Base-by-base conservation (phyloP, 2,329 filamentous ascomycete genomes). In the Colletotrichum lindemuthianum region DNA sequence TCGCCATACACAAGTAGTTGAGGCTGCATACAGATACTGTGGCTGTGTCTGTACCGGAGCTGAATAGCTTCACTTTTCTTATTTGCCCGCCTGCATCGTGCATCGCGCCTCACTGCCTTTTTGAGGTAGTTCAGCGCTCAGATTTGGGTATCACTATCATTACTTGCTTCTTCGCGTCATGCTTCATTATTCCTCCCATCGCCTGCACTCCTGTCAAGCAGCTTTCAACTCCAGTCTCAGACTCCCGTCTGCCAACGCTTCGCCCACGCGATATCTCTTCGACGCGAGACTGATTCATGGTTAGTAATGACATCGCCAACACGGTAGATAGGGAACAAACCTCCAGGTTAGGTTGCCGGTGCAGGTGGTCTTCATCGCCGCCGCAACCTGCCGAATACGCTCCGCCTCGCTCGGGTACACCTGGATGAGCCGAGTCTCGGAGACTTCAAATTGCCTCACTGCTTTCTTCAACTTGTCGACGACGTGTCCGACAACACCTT, bases 331-430 rank as follows among this genome's bases (percentile, higher is more conserved):
- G 2, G 47, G 11, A 13, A 48, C 63, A 39, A 24, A 66, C 65
- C 65, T 67, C 65, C 65, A 67, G 8, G 49, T 32, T 3, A 67
- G 40, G 13, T 66, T 67, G 34, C 65, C 65, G 2, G 65, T 67
- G 58, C 63, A 67, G 16, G 58, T 58, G 33, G 43, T 55, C 40
- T 67, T 65, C 39, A 67, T 48, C 49, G 57, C 56, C 9, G 47
- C 48, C 8, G 53, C 11, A 11, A 66, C 53, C 33, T 53, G 33
- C 49, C 34, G 36, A 16, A 65, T 66, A 33, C 37, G 33, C 8
- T 59, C 53, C 24, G 53, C 41, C 10, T 66, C 52, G n/a, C 41
- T 34, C 16, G 10, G 48, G n/a, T 49, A 39, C 63, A 48, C 39
- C 5, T 44, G 44, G 36, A 66, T 16, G n/a, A 67, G 40, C 34